phyloP scores from a whole-genome alignment of 306 rosid genomes.

The Prunus salicina region DNA sequence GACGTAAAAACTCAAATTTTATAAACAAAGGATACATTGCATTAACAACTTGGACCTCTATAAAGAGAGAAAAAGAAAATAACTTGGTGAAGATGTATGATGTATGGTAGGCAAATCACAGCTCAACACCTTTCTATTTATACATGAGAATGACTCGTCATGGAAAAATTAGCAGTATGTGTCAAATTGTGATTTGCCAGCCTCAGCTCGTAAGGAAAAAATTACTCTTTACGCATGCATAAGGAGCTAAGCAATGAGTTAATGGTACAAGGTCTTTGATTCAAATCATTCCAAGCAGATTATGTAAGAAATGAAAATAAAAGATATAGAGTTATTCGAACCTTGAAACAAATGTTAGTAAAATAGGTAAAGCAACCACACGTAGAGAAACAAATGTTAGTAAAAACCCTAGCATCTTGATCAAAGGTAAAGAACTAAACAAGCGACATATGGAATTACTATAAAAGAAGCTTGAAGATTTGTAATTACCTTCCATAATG shows the following conservation, averaged over 20 bases:
- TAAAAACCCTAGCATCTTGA: background rate
- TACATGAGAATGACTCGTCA: too few relatives aligned
- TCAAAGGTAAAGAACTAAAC: background rate
- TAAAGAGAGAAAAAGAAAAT: background rate
- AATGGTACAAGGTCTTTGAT: too few relatives aligned
- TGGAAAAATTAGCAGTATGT: background rate
- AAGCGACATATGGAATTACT: background rate
- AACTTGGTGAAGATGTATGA: too few relatives aligned
- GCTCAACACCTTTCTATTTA: too few relatives aligned
- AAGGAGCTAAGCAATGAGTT: too few relatives aligned
- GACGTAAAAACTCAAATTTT: background rate
- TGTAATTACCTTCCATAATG: slow-evolving; percentile 6
- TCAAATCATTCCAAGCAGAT: too few relatives aligned
- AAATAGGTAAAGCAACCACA: background rate
- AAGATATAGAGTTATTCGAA: too few relatives aligned
- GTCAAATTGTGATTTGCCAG: background rate
- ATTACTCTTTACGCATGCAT: background rate
- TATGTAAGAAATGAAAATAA: too few relatives aligned
- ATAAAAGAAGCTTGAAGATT: background rate
- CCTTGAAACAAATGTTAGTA: background rate
- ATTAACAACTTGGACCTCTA: background rate
- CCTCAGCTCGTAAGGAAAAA: background rate
- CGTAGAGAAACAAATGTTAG: background rate
- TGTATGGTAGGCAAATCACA: too few relatives aligned
- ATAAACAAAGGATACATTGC: background rate